Evolutionary conservation across 257 asterid genomes (phyloP).

Genomic region (Capsicum pubescens): DNA sequence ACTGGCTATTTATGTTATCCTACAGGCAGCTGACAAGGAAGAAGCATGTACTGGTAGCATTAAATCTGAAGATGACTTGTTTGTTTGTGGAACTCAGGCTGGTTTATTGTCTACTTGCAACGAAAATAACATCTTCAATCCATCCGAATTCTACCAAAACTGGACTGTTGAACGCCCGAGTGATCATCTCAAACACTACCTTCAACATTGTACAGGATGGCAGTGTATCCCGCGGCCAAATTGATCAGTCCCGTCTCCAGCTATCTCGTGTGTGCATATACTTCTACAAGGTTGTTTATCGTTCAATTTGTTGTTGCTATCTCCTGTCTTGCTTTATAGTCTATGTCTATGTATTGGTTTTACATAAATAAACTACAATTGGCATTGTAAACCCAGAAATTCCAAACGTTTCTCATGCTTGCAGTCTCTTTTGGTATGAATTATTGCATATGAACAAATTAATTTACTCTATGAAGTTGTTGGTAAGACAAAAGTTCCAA

Average conservation of each 20-base stretch:
- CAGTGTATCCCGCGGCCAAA: conserved; percentile 50
- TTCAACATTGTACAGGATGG: conserved; percentile 76
- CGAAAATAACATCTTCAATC: conserved; percentile 52
- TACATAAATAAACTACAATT: not conserved
- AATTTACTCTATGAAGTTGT: not conserved
- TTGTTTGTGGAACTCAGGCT: conserved; percentile 56
- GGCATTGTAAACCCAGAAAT: not conserved
- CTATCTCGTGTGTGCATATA: not conserved
- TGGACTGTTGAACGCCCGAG: conserved; percentile 73
- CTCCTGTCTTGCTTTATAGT: not conserved
- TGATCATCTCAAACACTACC: conserved; percentile 60
- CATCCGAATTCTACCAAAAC: conserved; percentile 52
- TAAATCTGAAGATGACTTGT: conserved; percentile 76
- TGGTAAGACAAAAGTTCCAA: not conserved
- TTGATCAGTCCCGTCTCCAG: conserved; percentile 40
- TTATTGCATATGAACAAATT: not conserved
- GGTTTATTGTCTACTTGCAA: conserved; percentile 50
- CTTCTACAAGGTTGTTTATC: not conserved
- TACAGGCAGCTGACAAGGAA: conserved; percentile 74
- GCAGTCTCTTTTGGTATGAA: not conserved
- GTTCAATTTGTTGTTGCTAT: not conserved
- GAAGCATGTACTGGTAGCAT: conserved; percentile 67
- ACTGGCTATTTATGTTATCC: conserved; percentile 9
- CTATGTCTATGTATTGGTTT: not conserved
- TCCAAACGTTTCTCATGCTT: not conserved